Evolutionary conservation across 2,329 filamentous ascomycete genomes (phyloP), one percentile per base, ranked within the genome.

Genomic region (Neonectria punicea): DNA sequence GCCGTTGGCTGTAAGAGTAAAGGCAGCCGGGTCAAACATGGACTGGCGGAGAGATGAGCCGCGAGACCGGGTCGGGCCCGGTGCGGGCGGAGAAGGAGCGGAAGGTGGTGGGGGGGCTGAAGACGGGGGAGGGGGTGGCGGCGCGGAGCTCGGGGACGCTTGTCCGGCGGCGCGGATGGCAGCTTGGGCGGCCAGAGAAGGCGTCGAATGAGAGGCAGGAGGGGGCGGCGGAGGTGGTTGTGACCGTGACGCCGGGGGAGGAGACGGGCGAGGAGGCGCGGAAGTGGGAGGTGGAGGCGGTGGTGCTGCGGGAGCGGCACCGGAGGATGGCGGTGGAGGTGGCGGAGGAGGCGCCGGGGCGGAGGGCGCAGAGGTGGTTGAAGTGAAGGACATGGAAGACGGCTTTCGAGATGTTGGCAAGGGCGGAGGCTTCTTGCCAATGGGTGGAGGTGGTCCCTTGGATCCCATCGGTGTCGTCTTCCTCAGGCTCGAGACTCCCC

Each of bases 391-490:
- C 61, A 81, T 76, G 47, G 76, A 71, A 2, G 85, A 87, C 13
- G 87, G 86, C 73, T 90, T 89, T 69, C 89, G 83, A 60, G 84
- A 87, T 64, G 82, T 84, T 58, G 89, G 89, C 55, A 87, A 85
- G 46, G 89, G 87, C 28, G 89, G 89, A 39, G 87, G 88, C 75
- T 94, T 94, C 83, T 93, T 94, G 65, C 91, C 92, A 72, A 93
- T 86, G 6, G 91, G 91, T 13, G 92, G 92, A 32, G 93, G 93
- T 39, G 93, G 93, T 60, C 90, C 90, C 74, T 87, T 89, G 60
- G 57, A 57, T 49, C 68, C 70, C 34, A 73, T 65, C 10, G 72
- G 72, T 5, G 88, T 88, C 65, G 85, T 82, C 78, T 89, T 92
- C 69, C 89, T 84, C 47, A 92, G 80, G 68, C 87, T 86, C 32